These are phyloP conservation scores for Irpex sp. DNA, from an alignment of 1,284 basidiomycete species.

Conservation along the genomic window DNA sequence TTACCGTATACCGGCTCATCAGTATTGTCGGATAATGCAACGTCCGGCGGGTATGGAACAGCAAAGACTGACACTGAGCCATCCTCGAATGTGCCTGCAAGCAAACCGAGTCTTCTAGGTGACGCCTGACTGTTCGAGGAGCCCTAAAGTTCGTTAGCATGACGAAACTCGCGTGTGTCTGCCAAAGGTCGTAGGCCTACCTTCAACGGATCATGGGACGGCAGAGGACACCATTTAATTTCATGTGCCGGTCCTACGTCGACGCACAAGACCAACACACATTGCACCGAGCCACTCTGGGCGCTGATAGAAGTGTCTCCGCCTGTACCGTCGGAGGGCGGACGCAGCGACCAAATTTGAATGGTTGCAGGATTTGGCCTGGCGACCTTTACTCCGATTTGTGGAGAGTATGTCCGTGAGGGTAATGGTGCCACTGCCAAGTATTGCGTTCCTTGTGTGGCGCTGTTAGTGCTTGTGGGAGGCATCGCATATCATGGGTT, in stretches of 20 bases:
- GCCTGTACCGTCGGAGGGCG: constrained; percentile 18
- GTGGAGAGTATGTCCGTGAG: constrained; percentile 52
- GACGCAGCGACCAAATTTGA: constrained; percentile 60
- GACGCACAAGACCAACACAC: constrained; percentile 76
- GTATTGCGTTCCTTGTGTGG: constrained; percentile 61
- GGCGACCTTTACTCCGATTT: constrained; percentile 49
- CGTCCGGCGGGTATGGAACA: constrained; percentile 71
- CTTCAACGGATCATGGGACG: constrained; percentile 55
- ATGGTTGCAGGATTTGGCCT: constrained; percentile 59
- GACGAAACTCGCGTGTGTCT: not conserved
- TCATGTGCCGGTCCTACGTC: constrained; percentile 74
- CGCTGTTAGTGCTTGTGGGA: constrained; percentile 30
- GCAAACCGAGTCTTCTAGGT: constrained; percentile 72
- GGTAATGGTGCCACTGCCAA: constrained; percentile 81
- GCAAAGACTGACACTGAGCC: constrained; percentile 74
- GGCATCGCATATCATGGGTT: not conserved
- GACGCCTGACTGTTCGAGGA: not conserved
- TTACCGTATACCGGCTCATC: constrained; percentile 26
- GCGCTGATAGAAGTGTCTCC: constrained; percentile 7
- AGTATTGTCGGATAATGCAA: constrained; percentile 23
- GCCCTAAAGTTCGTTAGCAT: not conserved
- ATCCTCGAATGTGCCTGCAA: constrained; percentile 82
- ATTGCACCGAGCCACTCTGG: constrained; percentile 44
- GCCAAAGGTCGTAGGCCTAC: constrained; percentile 8
- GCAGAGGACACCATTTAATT: constrained; percentile 87